phyloP scores from a whole-genome alignment of 2,329 filamentous ascomycete genomes.

The Clonostachys sp. region DNA sequence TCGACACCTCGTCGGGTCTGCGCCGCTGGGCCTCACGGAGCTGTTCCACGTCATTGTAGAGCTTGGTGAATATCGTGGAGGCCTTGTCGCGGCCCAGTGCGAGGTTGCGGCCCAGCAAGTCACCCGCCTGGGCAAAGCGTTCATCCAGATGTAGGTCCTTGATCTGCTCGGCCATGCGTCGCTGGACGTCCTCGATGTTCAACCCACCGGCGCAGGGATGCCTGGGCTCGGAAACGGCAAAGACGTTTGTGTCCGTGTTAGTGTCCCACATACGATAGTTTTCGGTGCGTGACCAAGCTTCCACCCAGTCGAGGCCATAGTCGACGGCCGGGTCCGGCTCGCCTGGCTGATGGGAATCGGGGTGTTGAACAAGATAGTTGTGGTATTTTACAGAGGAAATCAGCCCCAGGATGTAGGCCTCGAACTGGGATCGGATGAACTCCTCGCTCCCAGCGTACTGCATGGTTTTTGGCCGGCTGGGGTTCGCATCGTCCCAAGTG shows the following conservation, averaged over 20 bases:
- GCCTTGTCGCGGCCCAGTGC: conserved; percentile 85
- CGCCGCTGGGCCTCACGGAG: conserved; percentile 40
- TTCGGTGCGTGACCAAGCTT: conserved; percentile 82
- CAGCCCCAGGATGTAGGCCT: conserved; percentile 89
- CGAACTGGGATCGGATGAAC: conserved; percentile 94
- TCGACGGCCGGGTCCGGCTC: conserved; percentile 84
- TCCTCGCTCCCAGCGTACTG: conserved; percentile 95
- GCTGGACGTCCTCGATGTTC: conserved; percentile 90
- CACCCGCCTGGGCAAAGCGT: conserved; percentile 74
- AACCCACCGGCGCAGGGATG: conserved; percentile 92
- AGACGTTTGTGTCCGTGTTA: conserved; percentile 79
- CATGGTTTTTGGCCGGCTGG: conserved; percentile 85
- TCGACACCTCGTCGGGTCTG: conserved; percentile 27
- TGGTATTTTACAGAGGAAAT: conserved; percentile 89
- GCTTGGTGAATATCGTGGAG: conserved; percentile 76
- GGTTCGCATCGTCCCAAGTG: conserved; percentile 93
- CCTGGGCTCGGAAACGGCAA: conserved; percentile 88
- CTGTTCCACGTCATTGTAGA: conserved; percentile 85
- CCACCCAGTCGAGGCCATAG: conserved; percentile 79
- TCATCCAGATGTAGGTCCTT: conserved; percentile 93
- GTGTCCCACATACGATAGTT: conserved; percentile 88
- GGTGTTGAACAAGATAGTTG: conserved; percentile 61
- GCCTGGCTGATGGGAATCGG: conserved; percentile 55
- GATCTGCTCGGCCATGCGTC: conserved; percentile 85
- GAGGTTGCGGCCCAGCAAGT: conserved; percentile 85